phyloP scores from a whole-genome alignment of 2,329 filamentous ascomycete genomes.

The Phyllosticta ampelicida region DNA sequence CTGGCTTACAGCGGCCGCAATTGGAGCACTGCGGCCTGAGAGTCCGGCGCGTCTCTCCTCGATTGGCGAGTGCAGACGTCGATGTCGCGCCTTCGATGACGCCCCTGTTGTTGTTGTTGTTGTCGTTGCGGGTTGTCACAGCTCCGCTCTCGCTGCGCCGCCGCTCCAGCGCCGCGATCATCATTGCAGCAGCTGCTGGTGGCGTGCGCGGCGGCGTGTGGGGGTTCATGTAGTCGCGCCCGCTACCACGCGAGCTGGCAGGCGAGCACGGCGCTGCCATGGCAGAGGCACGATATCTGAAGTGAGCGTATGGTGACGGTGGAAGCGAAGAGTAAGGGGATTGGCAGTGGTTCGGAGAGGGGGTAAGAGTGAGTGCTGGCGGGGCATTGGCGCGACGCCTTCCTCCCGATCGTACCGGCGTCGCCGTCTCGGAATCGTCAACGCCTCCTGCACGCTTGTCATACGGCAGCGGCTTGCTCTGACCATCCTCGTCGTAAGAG shows the following conservation, averaged over 20 bases:
- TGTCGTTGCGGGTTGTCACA: neutral
- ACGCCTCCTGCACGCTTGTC: neutral
- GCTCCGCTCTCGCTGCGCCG: neutral
- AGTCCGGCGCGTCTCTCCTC: neutral
- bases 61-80: neutral
- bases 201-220: neutral
- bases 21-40: neutral
- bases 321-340: neutral
- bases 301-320: neutral
- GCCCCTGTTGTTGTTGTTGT: too few species aligned
- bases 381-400: neutral
- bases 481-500: neutral
- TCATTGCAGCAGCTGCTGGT: neutral
- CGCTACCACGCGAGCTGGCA: neutral
- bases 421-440: neutral
- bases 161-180: constrained; percentile 1
- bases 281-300: neutral
- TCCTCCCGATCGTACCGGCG: neutral
- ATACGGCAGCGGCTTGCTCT: neutral
- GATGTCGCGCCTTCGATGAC: neutral
- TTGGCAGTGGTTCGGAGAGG: neutral
- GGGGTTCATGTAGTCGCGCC: neutral
- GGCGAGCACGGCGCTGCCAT: neutral
- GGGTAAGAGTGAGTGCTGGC: neutral
- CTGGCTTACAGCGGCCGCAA: constrained; percentile 1